Base-by-base conservation (phyloP, 352 stramenopile genomes). In the Globisporangium nunn region DNA sequence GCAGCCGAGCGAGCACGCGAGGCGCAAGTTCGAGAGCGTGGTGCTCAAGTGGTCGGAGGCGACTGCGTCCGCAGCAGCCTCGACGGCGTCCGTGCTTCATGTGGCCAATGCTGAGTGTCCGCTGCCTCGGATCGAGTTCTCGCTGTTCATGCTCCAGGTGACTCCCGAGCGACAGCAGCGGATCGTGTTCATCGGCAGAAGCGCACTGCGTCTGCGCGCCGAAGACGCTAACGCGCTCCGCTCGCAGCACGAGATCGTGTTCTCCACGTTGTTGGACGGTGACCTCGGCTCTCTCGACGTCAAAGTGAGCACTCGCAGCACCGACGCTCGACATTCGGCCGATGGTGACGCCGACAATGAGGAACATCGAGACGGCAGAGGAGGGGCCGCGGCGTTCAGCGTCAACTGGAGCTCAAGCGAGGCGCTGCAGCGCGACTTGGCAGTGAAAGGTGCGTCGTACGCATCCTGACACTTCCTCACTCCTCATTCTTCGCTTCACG, bases 401-500 rank as follows among this genome's bases (percentile, higher is more conserved):
- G 67, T 87, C 15, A 74, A 81, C 46, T 87, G 74, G 74, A 83
- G 72, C 50, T 79, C 74, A 3, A 80, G 62, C 29, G 76, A 79
- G 30, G 70, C 72, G 10, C 63, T 87, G 18, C 52, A 80, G 35
- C 70, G 71, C 50, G 72, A 85, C 31, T 46, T 83, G 31, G 58
- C 68, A 51, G 60, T 60, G 33, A 76, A 84, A 68, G 74, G 72
- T 82, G 15, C 4, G 52, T 47, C 43, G 17, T 5, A 37, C 33
- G 33, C 23, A 23, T 37, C 10, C 33, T 8, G 6, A 0, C 7
- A 8, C 43, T 15, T 23, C 23, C 23, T 23, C 23, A 23, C 23
- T 23, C 23, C 23, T 23, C 23, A 23, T 23, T 23, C 23, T 23
- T 23, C 2, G n/a, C 7, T 15, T 48, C 12, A 2, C 14, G 43